A percentile compares a stretch with the other conserved stretches of the same genome.
Conservation (phyloP, 2,329 filamentous ascomycete species). For the Aspergillus pseudoterreus region DNA sequence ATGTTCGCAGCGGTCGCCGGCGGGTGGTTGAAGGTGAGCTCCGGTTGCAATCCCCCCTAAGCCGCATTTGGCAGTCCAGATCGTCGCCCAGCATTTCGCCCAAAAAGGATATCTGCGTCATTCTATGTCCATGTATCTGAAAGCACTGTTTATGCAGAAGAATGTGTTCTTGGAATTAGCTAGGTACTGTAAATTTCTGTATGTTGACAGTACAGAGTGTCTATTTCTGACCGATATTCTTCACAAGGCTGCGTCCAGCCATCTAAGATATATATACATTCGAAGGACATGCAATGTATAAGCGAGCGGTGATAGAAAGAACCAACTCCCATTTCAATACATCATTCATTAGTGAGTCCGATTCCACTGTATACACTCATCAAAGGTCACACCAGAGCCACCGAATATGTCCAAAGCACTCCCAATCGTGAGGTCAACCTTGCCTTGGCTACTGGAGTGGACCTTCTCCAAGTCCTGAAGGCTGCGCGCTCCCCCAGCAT, state of each 20-base stretch:
- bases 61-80: slow-evolving; percentile 12
- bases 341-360: slow-evolving; percentile 29
- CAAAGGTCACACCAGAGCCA: slow-evolving; percentile 77
- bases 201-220: too few relatives aligned
- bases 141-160: neutral
- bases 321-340: too few relatives aligned
- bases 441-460: slow-evolving; percentile 70
- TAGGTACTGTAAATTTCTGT: too few relatives aligned
- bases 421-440: slow-evolving; percentile 90
- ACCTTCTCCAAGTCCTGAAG: slow-evolving; percentile 81
- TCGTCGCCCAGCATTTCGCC: neutral
- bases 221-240: neutral
- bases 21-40: slow-evolving; percentile 1
- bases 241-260: neutral
- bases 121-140: neutral
- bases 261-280: neutral
- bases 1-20: slow-evolving; percentile 2
- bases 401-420: slow-evolving; percentile 96
- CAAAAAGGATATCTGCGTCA: neutral
- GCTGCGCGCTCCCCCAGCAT: slow-evolving; percentile 86
- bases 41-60: slow-evolving; percentile 7
- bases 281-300: neutral
- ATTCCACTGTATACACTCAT: slow-evolving; percentile 90
- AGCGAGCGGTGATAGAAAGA: too few relatives aligned
- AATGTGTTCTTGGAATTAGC: neutral